Evolutionary conservation across 805 yeast species (phyloP).

Genomic region (Wickerhamomyces bisporus): DNA sequence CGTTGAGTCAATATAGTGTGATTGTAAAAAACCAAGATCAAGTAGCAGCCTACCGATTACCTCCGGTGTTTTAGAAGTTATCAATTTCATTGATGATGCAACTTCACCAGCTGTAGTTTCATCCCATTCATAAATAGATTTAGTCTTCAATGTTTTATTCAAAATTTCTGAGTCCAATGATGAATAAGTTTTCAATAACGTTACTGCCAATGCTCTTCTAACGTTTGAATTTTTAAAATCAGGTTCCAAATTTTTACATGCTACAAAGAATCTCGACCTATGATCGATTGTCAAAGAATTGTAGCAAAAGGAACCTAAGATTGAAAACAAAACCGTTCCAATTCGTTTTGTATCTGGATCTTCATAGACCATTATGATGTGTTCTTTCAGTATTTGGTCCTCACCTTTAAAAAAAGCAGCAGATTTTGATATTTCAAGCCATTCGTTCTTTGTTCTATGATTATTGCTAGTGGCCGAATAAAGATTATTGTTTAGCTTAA

Average conservation of each 20-base stretch:
- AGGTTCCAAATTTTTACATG: slow-evolving; percentile 60
- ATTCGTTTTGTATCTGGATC: slow-evolving; percentile 39
- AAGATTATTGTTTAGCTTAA: slow-evolving; percentile 18
- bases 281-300: slow-evolving; percentile 51
- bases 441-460: slow-evolving; percentile 23
- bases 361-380: slow-evolving; percentile 47
- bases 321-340: slow-evolving; percentile 52
- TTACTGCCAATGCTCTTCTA: slow-evolving; percentile 71
- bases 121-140: slow-evolving; percentile 47
- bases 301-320: slow-evolving; percentile 61
- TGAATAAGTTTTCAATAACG: slow-evolving; percentile 63
- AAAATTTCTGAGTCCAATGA: slow-evolving; percentile 34
- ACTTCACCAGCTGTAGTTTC: slow-evolving; percentile 80
- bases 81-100: slow-evolving; percentile 59
- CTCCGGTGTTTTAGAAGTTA: slow-evolving; percentile 47
- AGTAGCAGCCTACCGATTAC: slow-evolving; percentile 54
- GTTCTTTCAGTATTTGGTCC: slow-evolving; percentile 40
- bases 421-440: slow-evolving; percentile 39
- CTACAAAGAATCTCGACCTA: slow-evolving; percentile 70
- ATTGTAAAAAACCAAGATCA: slow-evolving; percentile 53
- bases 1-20: slow-evolving; percentile 42
- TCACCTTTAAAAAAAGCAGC: slow-evolving; percentile 50
- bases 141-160: slow-evolving; percentile 11
- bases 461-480: slow-evolving; percentile 12
- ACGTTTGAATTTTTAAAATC: slow-evolving; percentile 50